phyloP scores from a whole-genome alignment of 257 asterid genomes.

The Solanum bulbocastanum region DNA sequence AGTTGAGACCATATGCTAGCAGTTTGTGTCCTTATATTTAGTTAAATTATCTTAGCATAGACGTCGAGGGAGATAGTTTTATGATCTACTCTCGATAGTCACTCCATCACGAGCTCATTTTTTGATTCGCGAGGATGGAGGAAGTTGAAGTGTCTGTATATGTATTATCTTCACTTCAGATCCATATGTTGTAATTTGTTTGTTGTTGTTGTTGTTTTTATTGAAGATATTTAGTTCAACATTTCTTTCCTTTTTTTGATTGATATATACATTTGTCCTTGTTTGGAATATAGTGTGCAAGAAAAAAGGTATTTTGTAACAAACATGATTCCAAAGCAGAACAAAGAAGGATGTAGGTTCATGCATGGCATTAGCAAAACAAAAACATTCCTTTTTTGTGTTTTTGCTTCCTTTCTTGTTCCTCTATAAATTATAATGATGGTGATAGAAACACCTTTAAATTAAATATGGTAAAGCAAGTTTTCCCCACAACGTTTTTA shows the following conservation, averaged over 20 bases:
- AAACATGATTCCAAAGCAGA: not conserved
- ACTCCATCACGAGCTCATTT: constrained; percentile 30
- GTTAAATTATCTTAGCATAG: not conserved
- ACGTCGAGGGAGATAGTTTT: constrained; percentile 41
- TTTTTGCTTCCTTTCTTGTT: not conserved
- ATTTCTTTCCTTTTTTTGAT: not conserved
- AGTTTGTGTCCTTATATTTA: not conserved
- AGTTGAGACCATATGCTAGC: not conserved
- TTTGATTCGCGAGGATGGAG: constrained; percentile 22
- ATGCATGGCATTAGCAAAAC: not conserved
- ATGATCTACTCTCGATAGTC: constrained; percentile 31
- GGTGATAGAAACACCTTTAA: not conserved
- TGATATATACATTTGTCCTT: not conserved
- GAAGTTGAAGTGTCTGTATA: not conserved
- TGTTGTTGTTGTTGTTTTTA: not conserved
- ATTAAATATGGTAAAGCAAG: not conserved
- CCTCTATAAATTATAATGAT: not conserved
- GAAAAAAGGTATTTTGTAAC: not conserved
- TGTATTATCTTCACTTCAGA: not conserved
- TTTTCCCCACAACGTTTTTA: not conserved
- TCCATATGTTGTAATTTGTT: not conserved
- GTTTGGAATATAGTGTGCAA: not conserved
- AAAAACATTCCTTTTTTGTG: not conserved
- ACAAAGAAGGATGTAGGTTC: not conserved
- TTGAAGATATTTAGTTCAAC: not conserved